Conservation (phyloP, 345 rosid genomes). For the Salix suchowensis region DNA sequence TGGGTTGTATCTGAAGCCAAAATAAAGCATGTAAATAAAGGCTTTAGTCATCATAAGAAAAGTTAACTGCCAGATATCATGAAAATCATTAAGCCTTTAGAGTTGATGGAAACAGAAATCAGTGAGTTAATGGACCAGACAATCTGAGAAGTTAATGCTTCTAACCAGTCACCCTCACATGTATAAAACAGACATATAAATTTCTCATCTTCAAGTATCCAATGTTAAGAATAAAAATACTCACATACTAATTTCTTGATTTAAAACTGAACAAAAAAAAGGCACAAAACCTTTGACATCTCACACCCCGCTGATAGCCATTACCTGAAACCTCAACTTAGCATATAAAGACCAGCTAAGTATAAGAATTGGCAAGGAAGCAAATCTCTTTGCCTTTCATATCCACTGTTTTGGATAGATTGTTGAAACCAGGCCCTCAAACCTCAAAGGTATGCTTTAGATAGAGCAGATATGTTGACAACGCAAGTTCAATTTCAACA, state of each 20-base stretch:
- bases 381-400: not conserved
- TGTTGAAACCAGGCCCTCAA: not conserved
- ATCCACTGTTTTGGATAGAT: not conserved
- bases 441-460: not conserved
- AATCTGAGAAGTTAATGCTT: not conserved
- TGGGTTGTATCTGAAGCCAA: slow-evolving; percentile 70
- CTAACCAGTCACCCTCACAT: not conserved
- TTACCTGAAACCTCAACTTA: not conserved
- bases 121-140: not conserved
- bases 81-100: not conserved
- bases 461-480: not conserved
- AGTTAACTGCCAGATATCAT: not conserved
- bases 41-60: not conserved
- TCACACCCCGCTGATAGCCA: too few relatives aligned
- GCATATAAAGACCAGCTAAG: not conserved
- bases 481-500: not conserved
- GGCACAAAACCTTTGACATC: not conserved
- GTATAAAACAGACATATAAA: not conserved
- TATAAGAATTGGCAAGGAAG: not conserved
- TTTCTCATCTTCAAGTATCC: not conserved
- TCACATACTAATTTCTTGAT: not conserved
- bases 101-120: not conserved
- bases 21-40: not conserved
- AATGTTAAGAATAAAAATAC: not conserved
- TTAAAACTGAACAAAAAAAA: not conserved